phyloP scores from a whole-genome alignment of 345 rosid species.

The Clarkia xantiana region DNA sequence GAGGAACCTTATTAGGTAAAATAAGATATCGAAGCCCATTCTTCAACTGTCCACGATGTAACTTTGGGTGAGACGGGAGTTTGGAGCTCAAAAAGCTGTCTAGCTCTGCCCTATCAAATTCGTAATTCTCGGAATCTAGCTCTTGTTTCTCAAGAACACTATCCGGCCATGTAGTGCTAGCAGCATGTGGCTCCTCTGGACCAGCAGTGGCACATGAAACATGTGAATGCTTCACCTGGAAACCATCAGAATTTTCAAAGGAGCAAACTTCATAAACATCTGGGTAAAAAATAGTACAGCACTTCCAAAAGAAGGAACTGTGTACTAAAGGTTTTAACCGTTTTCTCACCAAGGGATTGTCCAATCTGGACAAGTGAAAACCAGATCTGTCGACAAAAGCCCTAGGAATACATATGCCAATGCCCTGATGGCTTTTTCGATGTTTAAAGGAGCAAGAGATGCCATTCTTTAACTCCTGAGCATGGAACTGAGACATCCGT shows the following conservation, averaged over 20 bases:
- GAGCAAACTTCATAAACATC: too few relatives aligned
- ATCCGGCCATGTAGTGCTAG: slow-evolving; percentile 77
- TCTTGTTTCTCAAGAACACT: slow-evolving; percentile 63
- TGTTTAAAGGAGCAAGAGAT: slow-evolving; percentile 28
- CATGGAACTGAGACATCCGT: slow-evolving; percentile 14
- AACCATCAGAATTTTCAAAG: slow-evolving; percentile 5
- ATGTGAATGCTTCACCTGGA: slow-evolving; percentile 33
- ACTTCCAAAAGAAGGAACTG: not conserved
- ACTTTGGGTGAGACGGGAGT: slow-evolving; percentile 85
- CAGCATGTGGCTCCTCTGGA: slow-evolving; percentile 96
- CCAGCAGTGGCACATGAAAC: slow-evolving; percentile 65
- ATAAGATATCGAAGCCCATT: slow-evolving; percentile 96
- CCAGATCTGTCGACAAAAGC: slow-evolving; percentile 49
- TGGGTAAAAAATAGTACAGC: not conserved
- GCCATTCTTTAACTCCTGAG: slow-evolving; percentile 23
- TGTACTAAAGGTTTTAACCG: slow-evolving; percentile 1
- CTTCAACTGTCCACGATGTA: slow-evolving; percentile 66
- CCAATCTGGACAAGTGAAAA: slow-evolving; percentile 26
- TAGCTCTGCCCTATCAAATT: slow-evolving; percentile 29
- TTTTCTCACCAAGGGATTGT: slow-evolving; percentile 30
- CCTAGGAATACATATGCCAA: slow-evolving; percentile 20
- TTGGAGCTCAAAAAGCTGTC: slow-evolving; percentile 46
- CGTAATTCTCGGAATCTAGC: slow-evolving; percentile 36
- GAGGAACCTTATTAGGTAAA: slow-evolving; percentile 93
- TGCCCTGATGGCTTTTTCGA: slow-evolving; percentile 19